phyloP scores from a whole-genome alignment of 75 land plant species.

The Chamaecyparis obtusa region DNA sequence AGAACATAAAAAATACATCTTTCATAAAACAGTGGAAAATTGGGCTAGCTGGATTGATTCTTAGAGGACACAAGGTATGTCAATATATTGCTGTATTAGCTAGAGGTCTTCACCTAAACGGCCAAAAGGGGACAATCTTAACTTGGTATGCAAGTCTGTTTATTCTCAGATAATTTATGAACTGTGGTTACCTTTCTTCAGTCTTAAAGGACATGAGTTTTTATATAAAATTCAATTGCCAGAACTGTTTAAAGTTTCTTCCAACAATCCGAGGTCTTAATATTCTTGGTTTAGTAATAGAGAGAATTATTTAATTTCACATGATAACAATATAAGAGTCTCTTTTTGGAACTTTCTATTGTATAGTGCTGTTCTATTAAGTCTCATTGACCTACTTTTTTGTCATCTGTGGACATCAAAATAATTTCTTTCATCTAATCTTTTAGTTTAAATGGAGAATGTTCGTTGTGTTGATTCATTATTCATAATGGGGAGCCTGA shows the following conservation, averaged over 20 bases:
- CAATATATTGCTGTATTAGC: too few relatives aligned
- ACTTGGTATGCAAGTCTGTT: too few relatives aligned
- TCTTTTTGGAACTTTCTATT: too few relatives aligned
- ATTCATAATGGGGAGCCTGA: not conserved
- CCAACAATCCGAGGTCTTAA: not conserved
- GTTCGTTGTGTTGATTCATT: not conserved
- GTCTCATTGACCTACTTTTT: too few relatives aligned
- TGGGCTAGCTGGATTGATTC: not conserved
- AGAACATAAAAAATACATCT: not conserved
- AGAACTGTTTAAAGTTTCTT: not conserved
- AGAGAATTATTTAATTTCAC: too few relatives aligned
- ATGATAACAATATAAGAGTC: too few relatives aligned
- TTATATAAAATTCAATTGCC: too few relatives aligned
- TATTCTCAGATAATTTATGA: not conserved
- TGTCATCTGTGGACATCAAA: too few relatives aligned
- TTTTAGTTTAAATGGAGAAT: not conserved
- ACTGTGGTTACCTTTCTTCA: not conserved
- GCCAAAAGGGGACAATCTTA: not conserved
- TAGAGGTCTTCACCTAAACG: not conserved
- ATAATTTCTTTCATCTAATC: too few relatives aligned
- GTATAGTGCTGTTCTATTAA: too few relatives aligned
- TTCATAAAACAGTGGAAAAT: not conserved
- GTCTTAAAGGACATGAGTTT: too few relatives aligned
- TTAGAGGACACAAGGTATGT: not conserved
- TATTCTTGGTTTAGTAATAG: not conserved